phyloP scores from a whole-genome alignment of 1,139 yeast species.

The Saccharomyces hybrid region DNA sequence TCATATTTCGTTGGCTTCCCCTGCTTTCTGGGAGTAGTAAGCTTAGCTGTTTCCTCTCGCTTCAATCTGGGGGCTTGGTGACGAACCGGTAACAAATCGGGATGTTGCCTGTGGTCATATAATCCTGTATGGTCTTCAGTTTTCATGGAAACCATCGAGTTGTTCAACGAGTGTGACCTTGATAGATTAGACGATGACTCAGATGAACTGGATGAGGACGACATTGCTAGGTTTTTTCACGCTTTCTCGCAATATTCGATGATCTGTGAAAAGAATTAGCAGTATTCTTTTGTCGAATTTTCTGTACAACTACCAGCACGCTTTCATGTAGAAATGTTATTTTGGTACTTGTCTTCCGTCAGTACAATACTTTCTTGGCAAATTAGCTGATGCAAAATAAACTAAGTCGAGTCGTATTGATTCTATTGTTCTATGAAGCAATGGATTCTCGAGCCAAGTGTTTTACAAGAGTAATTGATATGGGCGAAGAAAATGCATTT shows the following conservation, averaged over 20 bases:
- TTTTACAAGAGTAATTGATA: no score
- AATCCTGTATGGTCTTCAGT: slow-evolving; percentile 40
- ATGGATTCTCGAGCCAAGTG: no score
- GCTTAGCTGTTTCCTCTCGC: background rate
- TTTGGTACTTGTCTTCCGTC: no score
- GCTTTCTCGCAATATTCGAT: background rate
- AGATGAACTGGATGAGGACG: slow-evolving; percentile 1
- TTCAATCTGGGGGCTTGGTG: background rate
- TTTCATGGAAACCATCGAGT: slow-evolving; percentile 31
- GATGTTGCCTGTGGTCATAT: slow-evolving; percentile 51
- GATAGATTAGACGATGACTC: slow-evolving; percentile 12
- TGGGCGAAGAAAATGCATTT: background rate
- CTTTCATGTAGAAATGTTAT: background rate
- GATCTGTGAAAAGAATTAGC: background rate
- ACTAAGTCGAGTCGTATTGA: background rate
- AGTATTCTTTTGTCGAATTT: background rate
- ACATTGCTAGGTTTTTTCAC: background rate
- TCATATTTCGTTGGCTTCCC: background rate
- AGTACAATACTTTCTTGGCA: no score
- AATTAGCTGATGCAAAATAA: no score
- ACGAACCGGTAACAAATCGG: slow-evolving; percentile 21
- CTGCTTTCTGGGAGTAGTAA: no score
- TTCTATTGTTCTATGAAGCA: no score
- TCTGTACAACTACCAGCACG: background rate
- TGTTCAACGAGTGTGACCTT: slow-evolving; percentile 18